Base-by-base conservation (phyloP, 108 stramenopile genomes). In the Nitzschia sp. region DNA sequence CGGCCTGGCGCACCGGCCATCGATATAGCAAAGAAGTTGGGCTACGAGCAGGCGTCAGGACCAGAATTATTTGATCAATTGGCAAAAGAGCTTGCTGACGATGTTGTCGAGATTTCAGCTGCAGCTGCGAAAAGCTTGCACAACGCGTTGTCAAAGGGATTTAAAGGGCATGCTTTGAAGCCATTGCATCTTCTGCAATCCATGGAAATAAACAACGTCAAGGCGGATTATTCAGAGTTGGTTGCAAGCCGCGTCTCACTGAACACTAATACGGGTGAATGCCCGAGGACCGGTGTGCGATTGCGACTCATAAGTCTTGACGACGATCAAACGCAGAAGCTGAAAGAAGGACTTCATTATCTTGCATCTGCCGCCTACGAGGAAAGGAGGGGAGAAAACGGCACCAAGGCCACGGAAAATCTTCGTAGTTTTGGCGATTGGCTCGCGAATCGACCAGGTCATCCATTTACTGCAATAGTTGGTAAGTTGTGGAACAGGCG, bases 401-500 rank as follows among this genome's bases (percentile, higher is more conserved):
- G 24, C 13, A 53, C 9, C 25, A 18, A 73, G 57, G 79, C 54
- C 63, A 68, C 54, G 75, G 64, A 81, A 42, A 71, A 84, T 33
- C 55, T 94, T 36, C 48, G 63, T 21, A 59, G 69, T 13, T 94
- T 94, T 75, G 75, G 85, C 1, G 75, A 85, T 38, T 94, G 88
- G 86, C 38, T 94, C 8, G 70, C 87, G 32, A 35, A 58, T n/a
- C 74, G 91, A 31, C 63, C 80, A n/a, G 91, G 88, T 18, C 67
- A 81, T 23, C 91, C 91, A 28, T 95, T 88, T 59, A 95, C 94
- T 8, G 86, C 88, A 17, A 91, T 95, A 46, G 70, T 95, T 13
- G 89, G 84, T 73, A 82, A 68, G 74, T 68, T 51, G 33, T 59
- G 59, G n/a, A 66, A 54, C 23, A 23, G 9, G 28, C 8, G 24